Conservation (phyloP, 208 protist genomes). For the Tritrichomonas foetus region DNA sequence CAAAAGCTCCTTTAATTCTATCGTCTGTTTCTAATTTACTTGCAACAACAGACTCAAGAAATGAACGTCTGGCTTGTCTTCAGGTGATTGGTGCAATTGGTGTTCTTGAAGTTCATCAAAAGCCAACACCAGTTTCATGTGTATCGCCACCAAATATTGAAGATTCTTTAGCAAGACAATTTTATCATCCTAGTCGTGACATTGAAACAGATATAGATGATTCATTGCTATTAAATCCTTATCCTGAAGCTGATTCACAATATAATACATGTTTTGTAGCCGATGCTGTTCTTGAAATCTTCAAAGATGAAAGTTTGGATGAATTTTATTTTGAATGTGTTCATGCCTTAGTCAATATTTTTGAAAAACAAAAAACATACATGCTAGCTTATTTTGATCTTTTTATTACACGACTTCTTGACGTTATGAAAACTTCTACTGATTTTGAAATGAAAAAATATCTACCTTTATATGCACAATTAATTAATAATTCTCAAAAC, state of each 20-base stretch:
- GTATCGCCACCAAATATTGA: neutral
- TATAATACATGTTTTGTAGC: neutral
- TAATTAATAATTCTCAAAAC: neutral
- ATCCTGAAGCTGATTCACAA: neutral
- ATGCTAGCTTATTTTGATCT: neutral
- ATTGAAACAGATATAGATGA: neutral
- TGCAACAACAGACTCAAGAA: neutral
- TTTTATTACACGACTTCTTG: neutral
- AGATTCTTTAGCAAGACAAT: neutral
- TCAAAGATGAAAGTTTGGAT: neutral
- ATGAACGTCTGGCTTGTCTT: neutral
- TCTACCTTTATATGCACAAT: neutral
- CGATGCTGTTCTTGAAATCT: neutral
- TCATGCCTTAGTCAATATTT: neutral
- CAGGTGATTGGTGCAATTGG: slow-evolving; percentile 25
- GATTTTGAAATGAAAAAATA: neutral
- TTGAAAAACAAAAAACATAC: neutral
- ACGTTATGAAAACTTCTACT: neutral
- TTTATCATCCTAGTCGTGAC: slow-evolving; percentile 4
- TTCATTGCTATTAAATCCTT: neutral
- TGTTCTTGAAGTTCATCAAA: neutral
- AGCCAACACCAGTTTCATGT: neutral
- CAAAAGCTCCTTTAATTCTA: neutral
- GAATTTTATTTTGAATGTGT: neutral
- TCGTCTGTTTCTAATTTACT: neutral